Evolutionary conservation across 2,329 filamentous ascomycete species (phyloP).

Genomic region (Albophoma yamanashiensis): DNA sequence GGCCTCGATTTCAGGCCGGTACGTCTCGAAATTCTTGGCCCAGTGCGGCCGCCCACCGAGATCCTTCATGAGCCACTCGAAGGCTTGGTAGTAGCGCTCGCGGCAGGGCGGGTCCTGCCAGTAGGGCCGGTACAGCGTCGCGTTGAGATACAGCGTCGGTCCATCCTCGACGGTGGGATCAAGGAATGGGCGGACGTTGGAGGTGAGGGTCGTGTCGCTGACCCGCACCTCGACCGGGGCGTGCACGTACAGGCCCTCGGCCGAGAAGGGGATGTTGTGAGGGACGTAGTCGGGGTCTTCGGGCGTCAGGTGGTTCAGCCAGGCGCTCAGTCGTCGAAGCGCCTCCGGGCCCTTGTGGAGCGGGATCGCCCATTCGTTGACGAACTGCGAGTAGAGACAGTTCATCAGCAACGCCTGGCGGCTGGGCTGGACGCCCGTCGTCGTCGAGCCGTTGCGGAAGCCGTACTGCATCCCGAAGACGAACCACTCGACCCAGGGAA

Average conservation of each 20-base stretch:
- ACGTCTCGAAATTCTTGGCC: constrained; percentile 77
- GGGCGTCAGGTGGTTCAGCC: constrained; percentile 58
- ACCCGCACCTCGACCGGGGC: constrained; percentile 90
- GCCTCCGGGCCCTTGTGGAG: constrained; percentile 80
- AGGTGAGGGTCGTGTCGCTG: constrained; percentile 48
- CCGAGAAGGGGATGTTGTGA: constrained; percentile 68
- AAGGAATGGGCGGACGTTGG: constrained; percentile 35
- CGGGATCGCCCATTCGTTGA: constrained; percentile 96
- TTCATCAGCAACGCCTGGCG: constrained; percentile 84
- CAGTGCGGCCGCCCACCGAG: constrained; percentile 77
- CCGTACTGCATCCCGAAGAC: constrained; percentile 97
- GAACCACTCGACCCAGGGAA: constrained; percentile 91
- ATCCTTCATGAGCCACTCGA: constrained; percentile 84
- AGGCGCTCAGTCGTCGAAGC: constrained; percentile 69
- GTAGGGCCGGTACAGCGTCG: constrained; percentile 80
- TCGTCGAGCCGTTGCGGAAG: constrained; percentile 59
- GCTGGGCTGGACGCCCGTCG: constrained; percentile 69
- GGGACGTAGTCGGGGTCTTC: constrained; percentile 53
- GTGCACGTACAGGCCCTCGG: constrained; percentile 72
- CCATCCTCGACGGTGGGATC: constrained; percentile 60
- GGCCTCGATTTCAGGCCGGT: constrained; percentile 47
- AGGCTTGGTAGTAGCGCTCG: constrained; percentile 74
- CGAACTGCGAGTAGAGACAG: constrained; percentile 95
- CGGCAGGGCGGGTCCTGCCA: constrained; percentile 65
- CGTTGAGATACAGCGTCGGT: constrained; percentile 80